Conservation (phyloP, 768 basidiomycete species). For the Lactarius trivialis region DNA sequence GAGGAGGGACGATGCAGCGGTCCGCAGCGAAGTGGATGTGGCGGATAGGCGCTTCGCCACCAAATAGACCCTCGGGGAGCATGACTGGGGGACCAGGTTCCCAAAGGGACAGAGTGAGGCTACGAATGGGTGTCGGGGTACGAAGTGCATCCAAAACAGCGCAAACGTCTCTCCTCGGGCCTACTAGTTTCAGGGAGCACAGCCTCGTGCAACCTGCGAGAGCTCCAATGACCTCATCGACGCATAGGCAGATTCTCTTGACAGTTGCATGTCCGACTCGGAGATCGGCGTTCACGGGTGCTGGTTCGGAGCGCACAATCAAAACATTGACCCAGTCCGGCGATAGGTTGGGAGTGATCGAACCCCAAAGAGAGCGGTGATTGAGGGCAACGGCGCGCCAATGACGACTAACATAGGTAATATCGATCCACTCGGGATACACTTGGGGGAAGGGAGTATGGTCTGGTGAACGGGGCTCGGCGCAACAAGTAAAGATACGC, state of each 20-base stretch:
- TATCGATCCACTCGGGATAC: constrained; percentile 14
- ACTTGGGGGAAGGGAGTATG: neutral
- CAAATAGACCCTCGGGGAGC: constrained; percentile 11
- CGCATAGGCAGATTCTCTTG: neutral
- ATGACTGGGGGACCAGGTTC: constrained; percentile 3
- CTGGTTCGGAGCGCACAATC: constrained; percentile 10
- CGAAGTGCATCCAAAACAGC: constrained; percentile 9
- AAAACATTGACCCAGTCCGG: constrained; percentile 6
- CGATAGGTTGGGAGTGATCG: constrained; percentile 12
- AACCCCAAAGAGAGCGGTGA: constrained; percentile 12
- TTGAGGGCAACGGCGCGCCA: constrained; percentile 14
- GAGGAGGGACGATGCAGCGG: constrained; percentile 6
- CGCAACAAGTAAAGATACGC: constrained; percentile 5
- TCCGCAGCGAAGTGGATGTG: constrained; percentile 6
- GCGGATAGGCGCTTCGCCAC: constrained; percentile 11
- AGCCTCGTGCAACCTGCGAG: constrained; percentile 13
- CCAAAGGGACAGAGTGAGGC: constrained; percentile 10
- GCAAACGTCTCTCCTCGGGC: constrained; percentile 1
- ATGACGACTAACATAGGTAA: constrained; percentile 17
- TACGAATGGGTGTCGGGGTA: neutral
- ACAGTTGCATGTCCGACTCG: constrained; percentile 2
- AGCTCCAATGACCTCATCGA: constrained; percentile 10
- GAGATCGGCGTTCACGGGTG: constrained; percentile 9
- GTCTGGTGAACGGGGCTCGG: neutral
- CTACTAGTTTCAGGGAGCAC: constrained; percentile 12